Base-by-base conservation (phyloP, 2,329 filamentous ascomycete genomes). In the Tolypocladium ovalisporum region DNA sequence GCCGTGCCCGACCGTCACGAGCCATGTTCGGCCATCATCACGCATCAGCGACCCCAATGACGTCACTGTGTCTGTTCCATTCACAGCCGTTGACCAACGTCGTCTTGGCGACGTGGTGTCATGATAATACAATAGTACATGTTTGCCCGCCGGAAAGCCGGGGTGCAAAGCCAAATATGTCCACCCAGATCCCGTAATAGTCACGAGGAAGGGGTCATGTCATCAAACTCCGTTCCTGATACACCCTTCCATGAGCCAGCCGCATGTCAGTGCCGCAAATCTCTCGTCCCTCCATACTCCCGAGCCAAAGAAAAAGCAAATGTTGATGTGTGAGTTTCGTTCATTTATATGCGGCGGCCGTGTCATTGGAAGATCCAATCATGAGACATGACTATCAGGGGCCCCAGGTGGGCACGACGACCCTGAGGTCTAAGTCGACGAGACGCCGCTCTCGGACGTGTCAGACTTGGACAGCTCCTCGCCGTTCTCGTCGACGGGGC, bases 401-500 rank as follows among this genome's bases (percentile, higher is more conserved):
- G n/a, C n/a, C 57, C 59, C 56, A 19, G 52, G 42, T 34, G 47
- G 58, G 34, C 56, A 58, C 54, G 49, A 35, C 52, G 55, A 62
- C 82, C 79, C 56, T 81, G 78, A 63, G 71, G 67, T 56, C 62
- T 71, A 67, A 7, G 82, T 74, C 68, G 82, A 87, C 29, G 82
- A 87, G 66, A 79, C 80, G 63, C 73, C 76, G 66, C 78, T 84
- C 71, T 84, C 85, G 61, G 83, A 84, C 58, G 76, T 77, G 67
- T 83, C 80, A 37, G 76, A 79, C 75, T 82, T 81, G 66, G 72
- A 76, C 59, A 81, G 74, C 58, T 79, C 71, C 60, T 86, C 80
- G 57, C 62, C 67, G 54, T 83, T 77, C 55, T 83, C 82, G 34
- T 76, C 75, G 55, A 74, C 66, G 22, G 86, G 80, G 35, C 89